These are phyloP conservation scores for Trifolium pratense DNA, from an alignment of 306 rosid genomes.

Conservation along the genomic window DNA sequence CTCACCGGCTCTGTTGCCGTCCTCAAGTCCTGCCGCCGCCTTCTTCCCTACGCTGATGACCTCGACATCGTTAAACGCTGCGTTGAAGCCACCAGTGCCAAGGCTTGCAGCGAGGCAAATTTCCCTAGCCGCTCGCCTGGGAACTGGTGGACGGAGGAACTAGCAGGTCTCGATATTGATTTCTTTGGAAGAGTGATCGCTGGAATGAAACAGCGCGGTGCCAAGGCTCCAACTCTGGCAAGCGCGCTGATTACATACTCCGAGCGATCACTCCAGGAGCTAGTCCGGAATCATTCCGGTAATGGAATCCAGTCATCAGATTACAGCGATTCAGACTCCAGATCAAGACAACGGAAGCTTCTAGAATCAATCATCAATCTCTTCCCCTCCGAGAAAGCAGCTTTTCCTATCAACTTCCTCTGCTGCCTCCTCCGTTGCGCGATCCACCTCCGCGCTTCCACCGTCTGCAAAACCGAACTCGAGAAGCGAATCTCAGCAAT, in stretches of 20 bases:
- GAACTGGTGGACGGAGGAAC: slow-evolving; percentile 92
- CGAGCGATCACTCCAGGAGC: slow-evolving; percentile 73
- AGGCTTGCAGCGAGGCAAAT: slow-evolving; percentile 71
- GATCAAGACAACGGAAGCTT: slow-evolving; percentile 52
- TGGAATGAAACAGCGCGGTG: slow-evolving; percentile 68
- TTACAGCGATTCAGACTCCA: slow-evolving; percentile 26
- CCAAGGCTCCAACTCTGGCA: slow-evolving; percentile 55
- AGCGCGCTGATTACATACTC: slow-evolving; percentile 72
- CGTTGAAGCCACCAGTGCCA: slow-evolving; percentile 57
- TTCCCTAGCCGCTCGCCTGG: slow-evolving; percentile 80
- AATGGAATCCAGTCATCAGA: slow-evolving; percentile 35
- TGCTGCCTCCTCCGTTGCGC: slow-evolving; percentile 84
- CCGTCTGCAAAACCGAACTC: slow-evolving; percentile 59
- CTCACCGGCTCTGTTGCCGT: slow-evolving; percentile 68
- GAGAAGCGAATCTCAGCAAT: slow-evolving; percentile 67
- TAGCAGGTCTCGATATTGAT: slow-evolving; percentile 57
- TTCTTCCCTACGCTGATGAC: slow-evolving; percentile 63
- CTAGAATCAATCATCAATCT: slow-evolving; percentile 62
- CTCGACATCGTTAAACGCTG: slow-evolving; percentile 60
- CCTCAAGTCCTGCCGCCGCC: slow-evolving; percentile 65
- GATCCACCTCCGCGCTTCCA: slow-evolving; percentile 59
- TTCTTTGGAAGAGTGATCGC: slow-evolving; percentile 56
- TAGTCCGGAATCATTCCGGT: slow-evolving; percentile 85
- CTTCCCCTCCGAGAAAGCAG: slow-evolving; percentile 74
- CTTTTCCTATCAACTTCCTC: slow-evolving; percentile 80